Evolutionary conservation across 2,329 filamentous ascomycete species (phyloP), one percentile per base, ranked within the genome.

Genomic region (Xenosphaeropsis pyriputrescens): DNA sequence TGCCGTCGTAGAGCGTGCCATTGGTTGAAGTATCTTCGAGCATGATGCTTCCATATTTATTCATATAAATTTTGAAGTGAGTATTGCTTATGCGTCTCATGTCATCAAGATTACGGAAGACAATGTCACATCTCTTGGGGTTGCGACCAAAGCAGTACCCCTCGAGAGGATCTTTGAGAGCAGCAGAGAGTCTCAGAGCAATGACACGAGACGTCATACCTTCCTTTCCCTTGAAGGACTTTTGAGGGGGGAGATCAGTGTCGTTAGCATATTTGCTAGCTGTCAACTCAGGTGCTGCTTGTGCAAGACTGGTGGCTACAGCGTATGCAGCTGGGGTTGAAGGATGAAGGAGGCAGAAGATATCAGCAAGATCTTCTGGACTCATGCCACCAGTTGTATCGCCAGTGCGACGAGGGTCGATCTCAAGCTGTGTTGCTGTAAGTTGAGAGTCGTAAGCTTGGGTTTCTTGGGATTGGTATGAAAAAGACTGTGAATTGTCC

Each of bases 1-100:
- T 63, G 17, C 73, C 68, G 57, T 96, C 88, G 40, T 96, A 85
- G 42, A 85, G 67, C 4, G 91, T 96, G 18, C 91, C 91, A 51
- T 96, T 98, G n/a, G 86, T 95, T 0, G 91, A 96, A 54, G 78
- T 72, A 53, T 98, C 91, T 56, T 94, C 79, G 11, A 96, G 64
- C 85, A 98, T 94, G 45, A 95, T 69, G 40, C 83, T 78, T 18
- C 82, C 85, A 45, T 84, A 75, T n/a, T 76, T 66, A 50, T 93
- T 98, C 49, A 94, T 68, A 53, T 81, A 94, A 43, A 98, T 93
- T 38, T 85, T 79, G 56, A 96, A 98, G 56, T 98, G 91, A n/a
- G 82, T 70, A 54, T 96, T 95, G 64, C 89, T 96, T 42, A 98
- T 71, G 32, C 83, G 72, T 54, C 74, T 80, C 37, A 72, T 64